phyloP scores from a whole-genome alignment of 2,329 filamentous ascomycete species.

The Coleophoma cylindrospora region DNA sequence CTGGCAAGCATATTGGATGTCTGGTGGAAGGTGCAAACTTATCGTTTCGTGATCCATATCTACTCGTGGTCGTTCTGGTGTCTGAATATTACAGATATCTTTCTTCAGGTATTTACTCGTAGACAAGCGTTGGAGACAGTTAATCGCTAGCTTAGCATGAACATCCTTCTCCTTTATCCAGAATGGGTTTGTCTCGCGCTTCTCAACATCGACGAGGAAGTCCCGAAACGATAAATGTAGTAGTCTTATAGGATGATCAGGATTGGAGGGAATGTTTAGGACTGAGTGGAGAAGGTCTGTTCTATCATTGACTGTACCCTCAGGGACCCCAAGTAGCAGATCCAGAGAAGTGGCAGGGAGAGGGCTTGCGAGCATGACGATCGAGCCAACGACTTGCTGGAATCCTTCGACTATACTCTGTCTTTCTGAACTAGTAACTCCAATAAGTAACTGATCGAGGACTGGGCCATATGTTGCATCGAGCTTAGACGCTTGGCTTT shows the following conservation, averaged over 20 bases:
- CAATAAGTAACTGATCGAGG: background rate
- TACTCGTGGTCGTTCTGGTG: slow-evolving; percentile 18
- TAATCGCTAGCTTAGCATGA: slow-evolving; percentile 25
- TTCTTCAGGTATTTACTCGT: slow-evolving; percentile 19
- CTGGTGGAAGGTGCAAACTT: slow-evolving; percentile 17
- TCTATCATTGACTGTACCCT: background rate
- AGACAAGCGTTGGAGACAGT: slow-evolving; percentile 32
- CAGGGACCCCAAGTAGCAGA: background rate
- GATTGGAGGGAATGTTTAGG: background rate
- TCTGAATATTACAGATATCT: slow-evolving; percentile 29
- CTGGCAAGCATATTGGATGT: slow-evolving; percentile 33
- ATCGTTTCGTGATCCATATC: slow-evolving; percentile 18
- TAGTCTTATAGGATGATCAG: background rate
- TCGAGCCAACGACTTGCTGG: background rate
- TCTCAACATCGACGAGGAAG: slow-evolving; percentile 17
- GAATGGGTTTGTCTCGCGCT: slow-evolving; percentile 22
- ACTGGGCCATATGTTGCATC: background rate
- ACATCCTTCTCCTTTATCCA: slow-evolving; percentile 30
- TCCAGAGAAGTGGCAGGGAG: background rate
- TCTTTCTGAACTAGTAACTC: too few species aligned
- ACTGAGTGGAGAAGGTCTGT: background rate
- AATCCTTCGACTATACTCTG: slow-evolving; percentile 10
- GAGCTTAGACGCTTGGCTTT: slow-evolving; percentile 2
- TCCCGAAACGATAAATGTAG: slow-evolving; percentile 1
- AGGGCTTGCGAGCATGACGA: background rate